Percentiles rank a stretch among this genome's conserved stretches.
phyloP scores from a whole-genome alignment of 2,329 filamentous ascomycete species.

The Alternaria incomplexa region DNA sequence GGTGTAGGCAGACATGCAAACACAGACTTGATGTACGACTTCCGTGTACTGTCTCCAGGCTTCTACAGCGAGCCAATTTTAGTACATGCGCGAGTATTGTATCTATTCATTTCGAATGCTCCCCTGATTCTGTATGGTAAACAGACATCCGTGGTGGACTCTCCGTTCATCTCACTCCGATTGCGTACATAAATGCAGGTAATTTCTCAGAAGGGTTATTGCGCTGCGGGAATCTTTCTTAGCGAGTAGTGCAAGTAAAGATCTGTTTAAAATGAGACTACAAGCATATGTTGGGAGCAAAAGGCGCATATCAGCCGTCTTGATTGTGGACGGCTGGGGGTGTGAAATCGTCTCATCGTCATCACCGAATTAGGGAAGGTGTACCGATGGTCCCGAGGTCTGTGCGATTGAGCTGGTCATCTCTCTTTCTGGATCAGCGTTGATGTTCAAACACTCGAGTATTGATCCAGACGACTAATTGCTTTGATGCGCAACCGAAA shows the following conservation, averaged over 20 bases:
- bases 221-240: background rate
- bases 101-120: background rate
- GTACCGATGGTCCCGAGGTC: background rate
- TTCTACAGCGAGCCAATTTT: background rate
- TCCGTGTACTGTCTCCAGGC: background rate
- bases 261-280: background rate
- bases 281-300: background rate
- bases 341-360: background rate
- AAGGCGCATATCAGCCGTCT: background rate
- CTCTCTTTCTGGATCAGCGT: background rate
- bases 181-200: background rate
- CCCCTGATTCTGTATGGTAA: background rate
- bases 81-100: background rate
- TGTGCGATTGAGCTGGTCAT: background rate
- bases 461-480: background rate
- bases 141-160: background rate
- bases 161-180: background rate
- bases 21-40: background rate
- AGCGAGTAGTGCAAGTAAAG: background rate
- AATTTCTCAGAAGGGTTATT: background rate
- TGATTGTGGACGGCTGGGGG: background rate
- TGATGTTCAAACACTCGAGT: background rate
- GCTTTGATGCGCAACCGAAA: background rate
- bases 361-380: background rate
- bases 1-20: background rate